Evolutionary conservation across 1,284 basidiomycete species (phyloP), one percentile per base, ranked within the genome.

Genomic region (Prillingera fragicola): DNA sequence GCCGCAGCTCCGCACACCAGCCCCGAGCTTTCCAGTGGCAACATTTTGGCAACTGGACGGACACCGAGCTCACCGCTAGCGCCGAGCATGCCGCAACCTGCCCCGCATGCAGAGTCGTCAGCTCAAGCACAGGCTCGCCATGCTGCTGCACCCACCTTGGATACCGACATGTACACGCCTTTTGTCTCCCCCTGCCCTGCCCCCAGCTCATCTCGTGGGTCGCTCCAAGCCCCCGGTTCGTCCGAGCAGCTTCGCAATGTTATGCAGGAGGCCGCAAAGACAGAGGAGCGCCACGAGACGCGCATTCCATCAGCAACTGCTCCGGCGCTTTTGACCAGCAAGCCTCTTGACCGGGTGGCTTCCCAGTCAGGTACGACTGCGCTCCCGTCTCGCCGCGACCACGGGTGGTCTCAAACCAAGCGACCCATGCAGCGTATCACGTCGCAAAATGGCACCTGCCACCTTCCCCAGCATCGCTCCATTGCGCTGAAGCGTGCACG

Each of bases 341-440:
- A 52, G 28, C 50, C 50, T 3, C 43, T 52, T 14, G 50, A 52
- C 25, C 50, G 45, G 14, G 45, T 45, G 15, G 43, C 43, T 12
- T 45, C 43, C 14, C 42, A 0, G 15, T 25, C 27, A 22, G 27
- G 26, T 8, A 43, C 33, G 24, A 24, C 37, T 28, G 37, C 39
- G 17, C 41, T 42, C 21, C 46, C 43, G 51, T 25, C 40, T 12
- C 40, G 43, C 15, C 29, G 29, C n/a, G 29, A n/a, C 7, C 43
- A 43, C n/a, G 29, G 37, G 3, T 34, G 38, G n/a, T n/a, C n/a
- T n/a, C n/a, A n/a, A n/a, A n/a, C n/a, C 31, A 42, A 46, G 24
- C 41, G 44, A 15, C 50, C 46, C 10, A 52, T 52, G 51, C 43
- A 48, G 31, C 37, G 51, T n/a, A 49, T 48, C 35, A 47, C 44